These are phyloP conservation scores for Sugiyamaella novakii DNA, from an alignment of 1,139 yeast species.

Conservation along the genomic window DNA sequence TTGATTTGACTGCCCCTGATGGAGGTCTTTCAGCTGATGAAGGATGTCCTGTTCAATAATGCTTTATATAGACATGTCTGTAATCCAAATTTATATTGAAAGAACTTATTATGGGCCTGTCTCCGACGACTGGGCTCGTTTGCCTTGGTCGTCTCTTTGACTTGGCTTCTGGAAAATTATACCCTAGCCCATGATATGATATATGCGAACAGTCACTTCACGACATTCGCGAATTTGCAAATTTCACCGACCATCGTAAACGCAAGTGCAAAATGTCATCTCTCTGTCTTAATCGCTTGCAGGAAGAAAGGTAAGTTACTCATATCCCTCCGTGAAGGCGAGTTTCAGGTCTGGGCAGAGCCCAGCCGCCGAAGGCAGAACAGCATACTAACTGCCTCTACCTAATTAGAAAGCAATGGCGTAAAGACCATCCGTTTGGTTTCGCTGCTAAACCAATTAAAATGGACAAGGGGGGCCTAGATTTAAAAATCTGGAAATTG, in stretches of 20 bases:
- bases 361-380: background rate
- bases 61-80: too few species aligned
- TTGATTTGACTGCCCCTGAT: slow-evolving; percentile 39
- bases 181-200: too few species aligned
- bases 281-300: slow-evolving; percentile 74
- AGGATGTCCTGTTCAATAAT: slow-evolving; percentile 20
- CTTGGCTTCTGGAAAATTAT: too few species aligned
- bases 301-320: slow-evolving; percentile 62
- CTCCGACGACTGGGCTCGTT: background rate
- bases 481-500: slow-evolving; percentile 86
- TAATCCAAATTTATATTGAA: too few species aligned
- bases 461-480: slow-evolving; percentile 75
- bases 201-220: background rate
- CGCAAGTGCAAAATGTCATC: slow-evolving; percentile 29
- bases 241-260: background rate
- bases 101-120: too few species aligned
- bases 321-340: background rate
- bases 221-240: background rate
- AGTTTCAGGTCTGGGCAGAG: background rate
- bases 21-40: slow-evolving; percentile 16
- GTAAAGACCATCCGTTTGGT: slow-evolving; percentile 98
- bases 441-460: slow-evolving; percentile 89
- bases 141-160: too few species aligned
- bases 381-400: slow-evolving; percentile 1
- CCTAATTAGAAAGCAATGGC: slow-evolving; percentile 80